These are phyloP conservation scores for Vitis hybrid DNA, from an alignment of 177 flowering plant species.

Conservation along the genomic window DNA sequence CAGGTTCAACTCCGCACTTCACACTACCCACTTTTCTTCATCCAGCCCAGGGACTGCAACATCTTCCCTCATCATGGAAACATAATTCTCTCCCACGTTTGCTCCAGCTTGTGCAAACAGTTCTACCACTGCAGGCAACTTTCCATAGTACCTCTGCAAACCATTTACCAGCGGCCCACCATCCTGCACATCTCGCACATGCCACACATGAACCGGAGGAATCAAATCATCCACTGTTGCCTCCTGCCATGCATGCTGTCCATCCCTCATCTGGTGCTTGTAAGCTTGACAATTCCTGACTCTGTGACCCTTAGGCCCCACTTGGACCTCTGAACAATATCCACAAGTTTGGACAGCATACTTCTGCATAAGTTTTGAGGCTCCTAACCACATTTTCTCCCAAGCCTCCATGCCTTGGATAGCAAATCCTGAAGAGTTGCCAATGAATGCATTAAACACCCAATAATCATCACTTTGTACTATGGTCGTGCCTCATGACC, in stretches of 20 bases:
- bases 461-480: no score
- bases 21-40: conserved; percentile 37
- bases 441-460: neutral
- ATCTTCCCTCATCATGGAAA: conserved; percentile 44
- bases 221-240: conserved; percentile 52
- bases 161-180: conserved; percentile 25
- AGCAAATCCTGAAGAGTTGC: conserved; percentile 33
- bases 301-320: conserved; percentile 60
- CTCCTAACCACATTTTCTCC: conserved; percentile 46
- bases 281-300: conserved; percentile 48
- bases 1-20: no score
- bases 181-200: conserved; percentile 25
- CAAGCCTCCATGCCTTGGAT: conserved; percentile 49
- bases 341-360: conserved; percentile 55
- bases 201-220: conserved; percentile 67
- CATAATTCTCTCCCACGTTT: conserved; percentile 32
- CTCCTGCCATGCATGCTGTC: conserved; percentile 69
- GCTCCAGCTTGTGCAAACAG: conserved; percentile 61
- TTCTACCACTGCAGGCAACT: conserved; percentile 59
- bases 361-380: conserved; percentile 44
- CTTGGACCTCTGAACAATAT: conserved; percentile 61
- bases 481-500: no score
- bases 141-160: conserved; percentile 56
- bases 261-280: conserved; percentile 67
- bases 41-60: conserved; percentile 43